Evolutionary conservation across 1,284 basidiomycete genomes (phyloP).

Genomic region (Apiotrichum sp.): DNA sequence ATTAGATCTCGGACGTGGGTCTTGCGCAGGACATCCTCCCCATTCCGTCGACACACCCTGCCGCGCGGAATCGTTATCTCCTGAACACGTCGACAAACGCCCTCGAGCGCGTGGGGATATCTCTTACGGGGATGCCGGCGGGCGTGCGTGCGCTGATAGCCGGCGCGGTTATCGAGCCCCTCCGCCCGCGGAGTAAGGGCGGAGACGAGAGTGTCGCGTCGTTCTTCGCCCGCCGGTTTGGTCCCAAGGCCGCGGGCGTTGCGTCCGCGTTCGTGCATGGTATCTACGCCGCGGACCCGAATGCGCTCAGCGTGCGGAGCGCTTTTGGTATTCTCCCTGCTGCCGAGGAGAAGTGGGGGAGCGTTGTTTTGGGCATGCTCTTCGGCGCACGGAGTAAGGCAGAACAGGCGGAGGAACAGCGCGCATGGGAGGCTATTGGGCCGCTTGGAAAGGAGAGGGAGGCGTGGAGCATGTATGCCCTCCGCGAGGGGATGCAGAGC

Average conservation of each 20-base stretch:
- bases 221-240: conserved; percentile 73
- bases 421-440: conserved; percentile 12
- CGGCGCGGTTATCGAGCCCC: conserved; percentile 57
- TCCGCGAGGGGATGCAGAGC: conserved; percentile 62
- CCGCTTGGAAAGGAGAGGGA: conserved; percentile 28
- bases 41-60: conserved; percentile 34
- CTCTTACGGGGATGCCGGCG: background rate
- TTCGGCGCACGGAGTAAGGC: conserved; percentile 36
- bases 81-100: conserved; percentile 15
- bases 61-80: conserved; percentile 41
- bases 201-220: conserved; percentile 75
- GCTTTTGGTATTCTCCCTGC: conserved; percentile 70
- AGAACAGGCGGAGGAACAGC: conserved; percentile 17
- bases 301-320: conserved; percentile 65
- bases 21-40: conserved; percentile 28
- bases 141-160: conserved; percentile 48
- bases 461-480: conserved; percentile 38
- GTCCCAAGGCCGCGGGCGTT: conserved; percentile 64
- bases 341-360: conserved; percentile 59
- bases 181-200: conserved; percentile 42
- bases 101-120: conserved; percentile 5
- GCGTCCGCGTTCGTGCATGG: conserved; percentile 85
- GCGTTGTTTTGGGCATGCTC: conserved; percentile 64
- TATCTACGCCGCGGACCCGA: conserved; percentile 82
- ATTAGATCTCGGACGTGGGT: conserved; percentile 24